Percentiles rank a stretch among this genome's conserved stretches.
Conservation (phyloP, 2,329 filamentous ascomycete genomes). For the Endothia cerciana region DNA sequence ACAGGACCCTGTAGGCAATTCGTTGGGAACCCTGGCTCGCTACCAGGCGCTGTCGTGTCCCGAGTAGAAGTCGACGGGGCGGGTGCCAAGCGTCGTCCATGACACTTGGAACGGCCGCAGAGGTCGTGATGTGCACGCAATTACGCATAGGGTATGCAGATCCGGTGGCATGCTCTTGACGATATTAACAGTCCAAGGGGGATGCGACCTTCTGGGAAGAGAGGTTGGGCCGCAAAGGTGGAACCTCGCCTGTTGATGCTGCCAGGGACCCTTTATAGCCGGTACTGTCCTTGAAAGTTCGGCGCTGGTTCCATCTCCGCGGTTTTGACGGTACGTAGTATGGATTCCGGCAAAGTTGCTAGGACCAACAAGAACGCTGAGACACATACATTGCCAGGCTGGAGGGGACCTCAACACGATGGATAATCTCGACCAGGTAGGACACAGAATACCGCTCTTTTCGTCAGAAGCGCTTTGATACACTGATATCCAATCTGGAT, state of each 20-base stretch:
- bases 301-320: neutral
- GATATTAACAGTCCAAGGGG: neutral
- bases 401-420: neutral
- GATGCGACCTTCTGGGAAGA: neutral
- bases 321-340: neutral
- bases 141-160: neutral
- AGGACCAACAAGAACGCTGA: neutral
- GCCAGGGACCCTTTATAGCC: constrained; percentile 1
- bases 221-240: neutral
- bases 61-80: neutral
- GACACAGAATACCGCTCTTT: neutral
- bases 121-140: neutral
- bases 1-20: constrained; percentile 1
- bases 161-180: neutral
- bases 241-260: neutral
- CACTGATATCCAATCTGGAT: neutral
- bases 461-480: neutral
- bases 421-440: neutral
- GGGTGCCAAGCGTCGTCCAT: neutral
- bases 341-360: neutral
- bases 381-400: constrained; percentile 1
- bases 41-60: neutral
- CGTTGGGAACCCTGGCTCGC: neutral
- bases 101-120: neutral
- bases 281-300: neutral